Conservation (phyloP, 495 filamentous ascomycete species). For the Elaphomyces granulatus region DNA sequence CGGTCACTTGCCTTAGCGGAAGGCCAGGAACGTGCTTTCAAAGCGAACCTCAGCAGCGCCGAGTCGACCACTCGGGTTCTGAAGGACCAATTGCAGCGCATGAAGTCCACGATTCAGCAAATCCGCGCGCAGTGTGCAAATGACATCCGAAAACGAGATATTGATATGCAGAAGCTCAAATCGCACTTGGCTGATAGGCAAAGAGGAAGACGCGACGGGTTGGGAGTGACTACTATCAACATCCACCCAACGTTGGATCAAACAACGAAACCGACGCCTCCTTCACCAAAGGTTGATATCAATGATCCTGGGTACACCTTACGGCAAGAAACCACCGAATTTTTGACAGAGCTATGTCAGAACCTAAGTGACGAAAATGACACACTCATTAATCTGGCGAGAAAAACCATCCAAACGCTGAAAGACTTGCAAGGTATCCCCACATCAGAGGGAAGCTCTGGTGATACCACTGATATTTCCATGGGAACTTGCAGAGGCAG, state of each 20-base stretch:
- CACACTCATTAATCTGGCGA: conserved; percentile 54
- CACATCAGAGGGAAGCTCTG: conserved; percentile 30
- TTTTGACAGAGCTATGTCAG: conserved; percentile 77
- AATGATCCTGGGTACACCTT: conserved; percentile 55
- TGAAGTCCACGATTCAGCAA: conserved; percentile 65
- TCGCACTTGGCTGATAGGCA: conserved; percentile 52
- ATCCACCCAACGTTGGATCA: conserved; percentile 29
- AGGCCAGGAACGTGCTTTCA: conserved; percentile 54
- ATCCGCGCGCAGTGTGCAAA: conserved; percentile 78
- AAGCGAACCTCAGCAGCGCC: conserved; percentile 50
- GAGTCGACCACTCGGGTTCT: conserved; percentile 55
- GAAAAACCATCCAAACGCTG: conserved; percentile 54
- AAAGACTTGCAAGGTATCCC: conserved; percentile 69
- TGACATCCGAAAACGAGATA: conserved; percentile 81
- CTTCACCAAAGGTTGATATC: conserved; percentile 16
- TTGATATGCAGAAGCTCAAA: conserved; percentile 78
- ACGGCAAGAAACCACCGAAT: conserved; percentile 77
- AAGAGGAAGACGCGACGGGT: conserved; percentile 35
- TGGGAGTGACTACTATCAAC: conserved; percentile 36
- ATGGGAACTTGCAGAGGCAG: conserved; percentile 20
- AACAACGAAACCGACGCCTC: conserved; percentile 23
- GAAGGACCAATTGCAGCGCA: conserved; percentile 64
- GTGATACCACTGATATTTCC: conserved; percentile 18
- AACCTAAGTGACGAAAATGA: conserved; percentile 92
- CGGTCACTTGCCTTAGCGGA: conserved; percentile 63